Evolutionary conservation across 257 asterid genomes (phyloP).

Genomic region (Cinchona pubescens): DNA sequence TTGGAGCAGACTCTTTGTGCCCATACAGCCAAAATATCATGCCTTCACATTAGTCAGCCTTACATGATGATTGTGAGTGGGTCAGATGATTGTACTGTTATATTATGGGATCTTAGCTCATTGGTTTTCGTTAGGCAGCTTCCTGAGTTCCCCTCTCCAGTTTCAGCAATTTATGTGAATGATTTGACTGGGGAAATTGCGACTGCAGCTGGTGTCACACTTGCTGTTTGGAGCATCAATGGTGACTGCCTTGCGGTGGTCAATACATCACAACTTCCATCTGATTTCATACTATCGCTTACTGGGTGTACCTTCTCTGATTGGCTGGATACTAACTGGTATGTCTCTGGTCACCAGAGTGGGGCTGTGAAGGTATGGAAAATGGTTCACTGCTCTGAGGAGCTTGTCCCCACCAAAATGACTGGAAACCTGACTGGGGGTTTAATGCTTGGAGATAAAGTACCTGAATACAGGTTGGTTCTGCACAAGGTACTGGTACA

Average conservation of each 20-base stretch:
- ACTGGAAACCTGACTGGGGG: slow-evolving; percentile 56
- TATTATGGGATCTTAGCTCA: slow-evolving; percentile 94
- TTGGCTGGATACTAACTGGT: slow-evolving; percentile 83
- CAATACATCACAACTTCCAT: slow-evolving; percentile 95
- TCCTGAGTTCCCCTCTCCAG: slow-evolving; percentile 80
- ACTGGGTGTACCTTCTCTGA: slow-evolving; percentile 74
- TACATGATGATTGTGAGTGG: slow-evolving; percentile 98
- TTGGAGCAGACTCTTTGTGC: slow-evolving; percentile 84
- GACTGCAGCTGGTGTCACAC: slow-evolving; percentile 93
- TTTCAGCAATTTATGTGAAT: slow-evolving; percentile 82
- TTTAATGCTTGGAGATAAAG: slow-evolving; percentile 48
- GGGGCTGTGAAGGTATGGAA: slow-evolving; percentile 98
- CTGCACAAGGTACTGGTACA: slow-evolving; percentile 83
- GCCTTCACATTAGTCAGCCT: slow-evolving; percentile 89
- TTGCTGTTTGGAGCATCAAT: slow-evolving; percentile 90
- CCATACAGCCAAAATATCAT: slow-evolving; percentile 78
- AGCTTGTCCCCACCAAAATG: slow-evolving; percentile 43
- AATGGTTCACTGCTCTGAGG: slow-evolving; percentile 82
- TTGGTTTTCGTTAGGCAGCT: slow-evolving; percentile 82
- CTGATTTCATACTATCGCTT: slow-evolving; percentile 78
- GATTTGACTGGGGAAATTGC: slow-evolving; percentile 83
- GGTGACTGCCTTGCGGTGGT: slow-evolving; percentile 95
- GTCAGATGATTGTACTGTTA: slow-evolving; percentile 86
- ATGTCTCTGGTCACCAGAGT: slow-evolving; percentile 93
- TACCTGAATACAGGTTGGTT: slow-evolving; percentile 77